phyloP scores from a whole-genome alignment of 352 stramenopile genomes.

The Globisporangium ultimum region DNA sequence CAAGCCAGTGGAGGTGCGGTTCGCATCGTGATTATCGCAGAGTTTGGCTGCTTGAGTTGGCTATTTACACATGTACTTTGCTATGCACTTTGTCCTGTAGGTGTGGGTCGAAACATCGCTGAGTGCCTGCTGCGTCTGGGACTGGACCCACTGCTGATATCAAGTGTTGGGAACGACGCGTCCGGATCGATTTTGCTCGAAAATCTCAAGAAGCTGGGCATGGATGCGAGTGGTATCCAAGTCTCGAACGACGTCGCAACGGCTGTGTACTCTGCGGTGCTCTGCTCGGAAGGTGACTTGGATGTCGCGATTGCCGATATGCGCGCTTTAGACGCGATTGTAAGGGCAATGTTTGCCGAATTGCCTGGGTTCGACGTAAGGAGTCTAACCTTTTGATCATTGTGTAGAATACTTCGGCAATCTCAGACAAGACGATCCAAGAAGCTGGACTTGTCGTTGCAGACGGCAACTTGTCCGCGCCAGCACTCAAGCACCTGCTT shows the following conservation, averaged over 20 bases:
- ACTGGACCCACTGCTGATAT: constrained; percentile 69
- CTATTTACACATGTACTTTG: too few species aligned
- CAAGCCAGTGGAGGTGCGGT: constrained; percentile 69
- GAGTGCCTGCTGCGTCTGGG: constrained; percentile 81
- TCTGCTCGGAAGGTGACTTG: constrained; percentile 75
- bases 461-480: constrained; percentile 72
- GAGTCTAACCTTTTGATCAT: background rate
- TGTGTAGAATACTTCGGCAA: constrained; percentile 35
- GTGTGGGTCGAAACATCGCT: constrained; percentile 92
- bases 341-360: constrained; percentile 17
- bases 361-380: background rate
- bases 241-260: constrained; percentile 53
- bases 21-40: background rate
- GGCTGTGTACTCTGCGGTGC: constrained; percentile 83
- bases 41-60: too few species aligned
- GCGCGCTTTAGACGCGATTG: constrained; percentile 71
- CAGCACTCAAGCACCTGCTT: constrained; percentile 40
- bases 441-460: constrained; percentile 59
- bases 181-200: constrained; percentile 70
- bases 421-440: constrained; percentile 44
- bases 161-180: constrained; percentile 73
- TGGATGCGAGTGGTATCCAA: constrained; percentile 59
- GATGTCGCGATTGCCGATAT: constrained; percentile 87
- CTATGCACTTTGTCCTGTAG: constrained; percentile 19
- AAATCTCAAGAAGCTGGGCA: constrained; percentile 53